Conservation (phyloP, 2,329 filamentous ascomycete species). For the Grosmannia clavigera region DNA sequence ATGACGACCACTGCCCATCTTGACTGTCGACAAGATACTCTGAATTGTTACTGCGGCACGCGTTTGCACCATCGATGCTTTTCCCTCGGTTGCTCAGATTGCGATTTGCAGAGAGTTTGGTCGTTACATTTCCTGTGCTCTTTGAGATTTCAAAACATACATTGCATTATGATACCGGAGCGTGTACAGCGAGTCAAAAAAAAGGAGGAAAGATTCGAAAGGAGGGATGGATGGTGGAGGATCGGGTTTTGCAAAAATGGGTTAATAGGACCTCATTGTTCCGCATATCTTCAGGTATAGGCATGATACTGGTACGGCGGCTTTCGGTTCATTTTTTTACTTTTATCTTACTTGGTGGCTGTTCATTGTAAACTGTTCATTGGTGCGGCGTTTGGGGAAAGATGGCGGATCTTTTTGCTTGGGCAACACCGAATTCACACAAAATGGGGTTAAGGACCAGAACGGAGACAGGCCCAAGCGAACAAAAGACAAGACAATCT, state of each 20-base stretch:
- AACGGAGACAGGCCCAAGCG: not conserved
- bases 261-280: not conserved
- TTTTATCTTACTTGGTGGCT: not conserved
- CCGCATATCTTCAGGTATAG: not conserved
- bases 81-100: not conserved
- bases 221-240: not conserved
- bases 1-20: too few species aligned
- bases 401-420: not conserved
- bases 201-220: not conserved
- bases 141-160: not conserved
- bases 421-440: not conserved
- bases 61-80: not conserved
- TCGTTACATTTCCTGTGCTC: not conserved
- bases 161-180: slow-evolving; percentile 1
- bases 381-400: not conserved
- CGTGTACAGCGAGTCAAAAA: not conserved
- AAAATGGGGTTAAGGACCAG: not conserved
- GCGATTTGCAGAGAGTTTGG: not conserved
- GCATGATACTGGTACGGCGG: not conserved
- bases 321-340: too few species aligned
- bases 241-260: not conserved
- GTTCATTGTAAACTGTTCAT: not conserved
- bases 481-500: not conserved
- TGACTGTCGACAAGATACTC: not conserved
- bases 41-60: too few species aligned